phyloP scores from a whole-genome alignment of 257 asterid species.

The Primulina tabacum region DNA sequence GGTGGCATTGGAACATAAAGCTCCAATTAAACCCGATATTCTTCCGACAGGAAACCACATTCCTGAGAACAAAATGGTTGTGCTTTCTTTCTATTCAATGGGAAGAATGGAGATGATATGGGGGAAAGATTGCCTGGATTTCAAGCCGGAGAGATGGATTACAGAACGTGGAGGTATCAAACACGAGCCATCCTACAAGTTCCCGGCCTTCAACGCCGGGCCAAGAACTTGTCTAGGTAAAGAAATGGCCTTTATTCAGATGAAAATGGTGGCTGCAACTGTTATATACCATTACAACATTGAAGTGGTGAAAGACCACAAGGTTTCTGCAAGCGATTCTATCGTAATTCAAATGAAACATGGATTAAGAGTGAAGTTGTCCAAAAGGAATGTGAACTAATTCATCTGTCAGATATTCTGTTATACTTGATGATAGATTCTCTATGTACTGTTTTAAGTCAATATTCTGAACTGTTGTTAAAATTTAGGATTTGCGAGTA shows the following conservation, averaged over 20 bases:
- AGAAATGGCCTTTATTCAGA: constrained; percentile 40
- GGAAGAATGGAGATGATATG: constrained; percentile 48
- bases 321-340: constrained; percentile 30
- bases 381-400: neutral
- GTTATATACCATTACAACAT: constrained; percentile 28
- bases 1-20: constrained; percentile 35
- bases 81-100: constrained; percentile 34
- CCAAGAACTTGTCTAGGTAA: constrained; percentile 46
- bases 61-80: constrained; percentile 2
- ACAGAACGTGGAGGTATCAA: constrained; percentile 18
- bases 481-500: too few species aligned
- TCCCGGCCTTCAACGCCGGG: constrained; percentile 47
- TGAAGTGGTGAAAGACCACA: constrained; percentile 32
- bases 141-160: constrained; percentile 54
- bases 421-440: too few species aligned
- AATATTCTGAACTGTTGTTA: too few species aligned
- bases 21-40: constrained; percentile 21
- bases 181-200: constrained; percentile 42
- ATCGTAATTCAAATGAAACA: constrained; percentile 28
- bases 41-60: constrained; percentile 35
- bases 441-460: too few species aligned
- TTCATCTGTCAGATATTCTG: neutral
- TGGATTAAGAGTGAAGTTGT: constrained; percentile 37
- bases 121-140: constrained; percentile 46
- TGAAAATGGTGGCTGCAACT: constrained; percentile 42